Conservation (phyloP, 2,329 filamentous ascomycete genomes). For the Colletotrichum siamense region DNA sequence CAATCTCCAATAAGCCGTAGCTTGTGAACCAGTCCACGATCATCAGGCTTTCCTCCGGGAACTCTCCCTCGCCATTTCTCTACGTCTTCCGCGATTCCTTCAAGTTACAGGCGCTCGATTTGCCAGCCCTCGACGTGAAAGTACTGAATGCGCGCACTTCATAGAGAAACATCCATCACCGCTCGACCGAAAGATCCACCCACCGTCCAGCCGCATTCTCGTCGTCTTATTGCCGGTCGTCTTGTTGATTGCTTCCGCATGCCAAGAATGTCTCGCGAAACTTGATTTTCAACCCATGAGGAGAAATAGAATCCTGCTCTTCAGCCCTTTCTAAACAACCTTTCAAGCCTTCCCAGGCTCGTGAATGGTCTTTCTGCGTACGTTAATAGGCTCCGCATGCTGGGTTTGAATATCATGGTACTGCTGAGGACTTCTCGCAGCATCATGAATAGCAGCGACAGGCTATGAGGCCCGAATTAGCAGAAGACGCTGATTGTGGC, state of each 20-base stretch:
- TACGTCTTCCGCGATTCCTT: not conserved
- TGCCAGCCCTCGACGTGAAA: not conserved
- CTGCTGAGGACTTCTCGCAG: too few relatives aligned
- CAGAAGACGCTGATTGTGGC: too few relatives aligned
- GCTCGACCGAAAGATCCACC: not conserved
- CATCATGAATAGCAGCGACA: too few relatives aligned
- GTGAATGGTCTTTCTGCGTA: rapidly evolving
- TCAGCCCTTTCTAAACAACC: too few relatives aligned
- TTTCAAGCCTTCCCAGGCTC: not conserved
- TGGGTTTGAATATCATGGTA: too few relatives aligned
- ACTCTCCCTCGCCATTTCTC: not conserved
- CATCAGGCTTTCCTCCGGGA: not conserved
- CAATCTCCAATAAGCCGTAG: not conserved
- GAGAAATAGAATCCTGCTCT: not conserved
- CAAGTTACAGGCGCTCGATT: not conserved
- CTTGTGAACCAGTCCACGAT: not conserved
- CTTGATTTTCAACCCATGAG: not conserved
- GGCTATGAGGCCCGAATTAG: too few relatives aligned
- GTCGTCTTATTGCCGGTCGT: not conserved
- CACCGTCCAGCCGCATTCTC: not conserved
- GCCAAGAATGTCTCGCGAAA: not conserved
- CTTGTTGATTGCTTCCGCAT: not conserved
- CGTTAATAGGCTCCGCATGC: not conserved
- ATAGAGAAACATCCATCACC: not conserved
- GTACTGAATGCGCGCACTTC: not conserved